These are phyloP conservation scores for Apiospora aurea DNA, from an alignment of 2,329 filamentous ascomycete genomes.

Conservation along the genomic window DNA sequence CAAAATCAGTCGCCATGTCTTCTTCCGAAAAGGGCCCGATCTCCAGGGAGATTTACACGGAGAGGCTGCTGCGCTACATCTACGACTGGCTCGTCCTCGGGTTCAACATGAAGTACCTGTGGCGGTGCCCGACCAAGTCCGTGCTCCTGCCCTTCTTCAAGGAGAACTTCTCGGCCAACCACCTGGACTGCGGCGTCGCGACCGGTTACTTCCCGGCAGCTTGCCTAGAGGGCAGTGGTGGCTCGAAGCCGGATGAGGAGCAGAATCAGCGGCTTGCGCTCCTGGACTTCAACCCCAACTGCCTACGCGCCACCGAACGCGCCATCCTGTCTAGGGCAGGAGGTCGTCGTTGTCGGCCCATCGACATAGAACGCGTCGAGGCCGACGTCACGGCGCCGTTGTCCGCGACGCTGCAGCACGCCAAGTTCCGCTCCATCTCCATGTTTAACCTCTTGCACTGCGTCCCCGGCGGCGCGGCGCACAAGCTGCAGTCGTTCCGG, in stretches of 20 bases:
- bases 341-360: conserved; percentile 8
- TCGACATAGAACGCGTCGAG: conserved; percentile 39
- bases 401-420: conserved; percentile 36
- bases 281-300: conserved; percentile 45
- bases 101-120: conserved; percentile 46
- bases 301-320: conserved; percentile 40
- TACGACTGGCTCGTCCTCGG: conserved; percentile 45
- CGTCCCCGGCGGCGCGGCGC: conserved; percentile 41
- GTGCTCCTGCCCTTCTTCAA: conserved; percentile 45
- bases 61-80: conserved; percentile 18
- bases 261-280: conserved; percentile 43
- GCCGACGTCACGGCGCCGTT: conserved; percentile 47
- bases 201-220: conserved; percentile 47
- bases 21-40: too few species aligned
- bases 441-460: conserved; percentile 54
- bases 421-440: conserved; percentile 50
- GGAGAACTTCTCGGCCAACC: conserved; percentile 43
- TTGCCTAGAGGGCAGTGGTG: not conserved
- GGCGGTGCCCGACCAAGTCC: conserved; percentile 43
- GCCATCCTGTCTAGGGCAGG: conserved; percentile 32
- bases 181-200: conserved; percentile 50
- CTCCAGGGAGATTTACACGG: not conserved
- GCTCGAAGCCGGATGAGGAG: not conserved
- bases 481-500: conserved; percentile 42
- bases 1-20: too few species aligned